These are phyloP conservation scores for Pezicula carpinea DNA, from an alignment of 2,329 filamentous ascomycete species.

Conservation along the genomic window DNA sequence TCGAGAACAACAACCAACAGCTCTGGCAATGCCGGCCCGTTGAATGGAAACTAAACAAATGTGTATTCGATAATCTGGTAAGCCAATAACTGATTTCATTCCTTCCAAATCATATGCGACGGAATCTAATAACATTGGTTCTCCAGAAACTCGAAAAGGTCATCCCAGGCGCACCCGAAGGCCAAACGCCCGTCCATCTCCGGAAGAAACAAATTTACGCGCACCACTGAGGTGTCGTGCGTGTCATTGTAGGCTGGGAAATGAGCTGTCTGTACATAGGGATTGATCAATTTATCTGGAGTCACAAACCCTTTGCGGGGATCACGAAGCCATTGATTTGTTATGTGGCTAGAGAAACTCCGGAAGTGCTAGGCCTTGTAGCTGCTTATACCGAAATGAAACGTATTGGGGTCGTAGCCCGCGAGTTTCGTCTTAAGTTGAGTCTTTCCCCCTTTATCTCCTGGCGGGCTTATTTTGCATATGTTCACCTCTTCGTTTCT, in stretches of 20 bases:
- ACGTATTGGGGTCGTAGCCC: too few relatives aligned
- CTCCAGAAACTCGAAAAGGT: slow-evolving; percentile 73
- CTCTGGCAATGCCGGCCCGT: slow-evolving; percentile 88
- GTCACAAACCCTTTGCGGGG: background rate
- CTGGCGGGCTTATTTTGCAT: too few relatives aligned
- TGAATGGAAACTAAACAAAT: slow-evolving; percentile 90
- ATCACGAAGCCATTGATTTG: background rate
- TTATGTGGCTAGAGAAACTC: background rate
- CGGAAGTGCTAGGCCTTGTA: too few relatives aligned
- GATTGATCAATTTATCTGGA: slow-evolving; percentile 3
- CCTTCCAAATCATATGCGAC: background rate
- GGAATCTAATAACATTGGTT: background rate
- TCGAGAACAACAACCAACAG: slow-evolving; percentile 97
- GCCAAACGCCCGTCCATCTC: slow-evolving; percentile 69
- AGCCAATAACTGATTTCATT: slow-evolving; percentile 31
- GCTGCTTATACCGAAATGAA: too few relatives aligned
- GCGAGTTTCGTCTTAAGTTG: too few relatives aligned
- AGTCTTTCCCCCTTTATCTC: too few relatives aligned
- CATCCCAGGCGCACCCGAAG: slow-evolving; percentile 68
- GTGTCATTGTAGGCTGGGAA: background rate
- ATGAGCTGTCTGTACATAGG: slow-evolving; percentile 2
- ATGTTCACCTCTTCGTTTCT: too few relatives aligned
- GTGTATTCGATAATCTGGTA: slow-evolving; percentile 94
- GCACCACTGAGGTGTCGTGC: slow-evolving; percentile 16
- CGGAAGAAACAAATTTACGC: slow-evolving; percentile 53